Evolutionary conservation across 768 basidiomycete genomes (phyloP).

Genomic region (Jaapia argillacea): DNA sequence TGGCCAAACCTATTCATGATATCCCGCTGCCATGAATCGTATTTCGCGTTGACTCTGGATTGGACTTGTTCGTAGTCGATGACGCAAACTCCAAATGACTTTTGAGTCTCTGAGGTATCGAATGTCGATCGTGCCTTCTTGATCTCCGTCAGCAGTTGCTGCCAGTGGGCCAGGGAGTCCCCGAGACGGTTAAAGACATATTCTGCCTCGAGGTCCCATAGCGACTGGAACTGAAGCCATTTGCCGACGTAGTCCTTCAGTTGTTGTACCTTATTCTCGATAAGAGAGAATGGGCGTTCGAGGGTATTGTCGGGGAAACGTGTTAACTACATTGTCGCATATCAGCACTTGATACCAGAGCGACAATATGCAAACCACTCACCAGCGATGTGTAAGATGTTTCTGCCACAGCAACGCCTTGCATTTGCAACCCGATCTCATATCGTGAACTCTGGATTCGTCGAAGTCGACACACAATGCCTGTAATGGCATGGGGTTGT

Average conservation of each 20-base stretch:
- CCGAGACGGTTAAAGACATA: conserved; percentile 93
- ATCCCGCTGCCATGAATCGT: conserved; percentile 96
- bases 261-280: conserved; percentile 82
- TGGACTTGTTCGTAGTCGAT: conserved; percentile 99
- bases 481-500: no score
- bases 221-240: conserved; percentile 98
- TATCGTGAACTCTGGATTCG: conserved; percentile 94
- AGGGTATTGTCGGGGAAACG: conserved; percentile 66
- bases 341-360: conserved; percentile 6
- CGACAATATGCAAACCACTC: conserved; percentile 14
- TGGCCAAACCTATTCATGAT: conserved; percentile 86
- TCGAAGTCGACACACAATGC: conserved; percentile 77
- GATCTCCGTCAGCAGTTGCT: conserved; percentile 92
- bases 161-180: conserved; percentile 90
- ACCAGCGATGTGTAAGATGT: conserved; percentile 80
- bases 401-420: conserved; percentile 51
- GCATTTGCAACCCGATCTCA: conserved; percentile 93
- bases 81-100: conserved; percentile 85
- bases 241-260: conserved; percentile 89
- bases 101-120: conserved; percentile 91
- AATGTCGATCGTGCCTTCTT: conserved; percentile 95
- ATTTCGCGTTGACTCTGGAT: conserved; percentile 94
- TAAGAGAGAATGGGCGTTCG: conserved; percentile 71
- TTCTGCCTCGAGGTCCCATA: conserved; percentile 98
- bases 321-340: conserved; percentile 41